These are phyloP conservation scores for Globisporangium yorkense DNA, from an alignment of 352 stramenopile species.

Conservation along the genomic window DNA sequence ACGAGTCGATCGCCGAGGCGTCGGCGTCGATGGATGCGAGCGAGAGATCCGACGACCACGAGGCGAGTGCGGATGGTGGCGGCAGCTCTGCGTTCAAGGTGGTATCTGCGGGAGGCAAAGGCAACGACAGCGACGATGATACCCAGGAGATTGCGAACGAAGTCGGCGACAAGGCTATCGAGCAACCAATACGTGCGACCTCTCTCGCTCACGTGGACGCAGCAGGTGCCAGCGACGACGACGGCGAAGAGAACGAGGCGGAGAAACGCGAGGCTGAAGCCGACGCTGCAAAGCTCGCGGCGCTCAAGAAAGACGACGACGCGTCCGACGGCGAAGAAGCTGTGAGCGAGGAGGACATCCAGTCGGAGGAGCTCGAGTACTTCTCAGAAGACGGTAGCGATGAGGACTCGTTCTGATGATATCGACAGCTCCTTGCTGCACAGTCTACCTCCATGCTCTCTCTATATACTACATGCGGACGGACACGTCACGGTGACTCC, in stretches of 20 bases:
- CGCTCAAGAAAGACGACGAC: conserved; percentile 45
- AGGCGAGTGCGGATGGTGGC: background rate
- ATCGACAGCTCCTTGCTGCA: background rate
- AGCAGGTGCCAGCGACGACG: background rate
- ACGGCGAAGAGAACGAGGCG: background rate
- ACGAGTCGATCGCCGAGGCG: conserved; percentile 33
- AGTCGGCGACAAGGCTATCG: background rate
- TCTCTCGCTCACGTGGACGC: background rate
- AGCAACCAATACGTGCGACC: background rate
- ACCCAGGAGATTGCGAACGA: background rate
- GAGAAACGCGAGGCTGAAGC: background rate
- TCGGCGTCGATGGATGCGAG: conserved; percentile 26
- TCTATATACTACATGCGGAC: background rate
- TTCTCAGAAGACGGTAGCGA: conserved; percentile 79
- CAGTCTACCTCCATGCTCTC: background rate
- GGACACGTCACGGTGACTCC: conserved; percentile 24
- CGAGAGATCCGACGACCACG: background rate
- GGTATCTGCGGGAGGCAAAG: background rate
- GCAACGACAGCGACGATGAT: background rate
- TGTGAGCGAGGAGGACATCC: conserved; percentile 54
- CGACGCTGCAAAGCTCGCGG: conserved; percentile 37
- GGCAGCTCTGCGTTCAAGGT: background rate
- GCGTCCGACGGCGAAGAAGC: conserved; percentile 38
- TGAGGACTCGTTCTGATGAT: conserved; percentile 71
- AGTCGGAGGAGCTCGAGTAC: conserved; percentile 79